phyloP scores from a whole-genome alignment of 2,329 filamentous ascomycete genomes.

The Microcyclospora tardicrescens region DNA sequence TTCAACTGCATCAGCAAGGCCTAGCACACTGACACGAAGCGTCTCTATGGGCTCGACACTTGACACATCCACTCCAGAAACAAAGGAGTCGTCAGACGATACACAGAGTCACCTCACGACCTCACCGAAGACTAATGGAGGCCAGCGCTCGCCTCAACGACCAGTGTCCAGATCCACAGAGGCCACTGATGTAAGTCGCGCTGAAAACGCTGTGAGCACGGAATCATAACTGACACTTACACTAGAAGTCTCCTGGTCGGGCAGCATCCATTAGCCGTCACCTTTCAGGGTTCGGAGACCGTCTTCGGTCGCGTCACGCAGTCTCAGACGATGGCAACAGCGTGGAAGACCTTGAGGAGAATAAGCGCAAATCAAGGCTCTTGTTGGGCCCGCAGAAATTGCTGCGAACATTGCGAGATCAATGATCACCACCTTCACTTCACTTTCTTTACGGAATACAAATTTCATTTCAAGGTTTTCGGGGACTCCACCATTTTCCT shows the following conservation, averaged over 20 bases:
- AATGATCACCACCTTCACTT: constrained; percentile 1
- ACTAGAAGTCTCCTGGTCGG: constrained; percentile 8
- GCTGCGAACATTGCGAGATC: constrained; percentile 24
- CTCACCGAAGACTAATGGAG: no score
- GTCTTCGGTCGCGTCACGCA: constrained; percentile 11
- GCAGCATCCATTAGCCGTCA: constrained; percentile 16
- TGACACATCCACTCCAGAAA: constrained; percentile 1
- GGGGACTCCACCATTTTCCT: neutral
- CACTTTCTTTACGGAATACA: neutral
- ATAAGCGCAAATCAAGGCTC: constrained; percentile 28
- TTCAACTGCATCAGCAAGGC: constrained; percentile 15
- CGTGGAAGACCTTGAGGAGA: constrained; percentile 21
- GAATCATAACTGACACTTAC: neutral
- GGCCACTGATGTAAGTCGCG: no score
- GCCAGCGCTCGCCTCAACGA: no score
- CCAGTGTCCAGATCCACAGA: no score
- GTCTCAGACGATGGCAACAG: constrained; percentile 1
- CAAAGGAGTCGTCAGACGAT: constrained; percentile 1
- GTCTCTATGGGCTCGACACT: constrained; percentile 13
- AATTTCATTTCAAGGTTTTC: neutral
- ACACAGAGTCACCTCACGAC: neutral
- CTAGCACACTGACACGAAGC: constrained; percentile 16
- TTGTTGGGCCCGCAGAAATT: constrained; percentile 31
- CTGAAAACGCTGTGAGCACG: no score
- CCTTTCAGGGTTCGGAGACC: constrained; percentile 19